These are phyloP conservation scores for Colletotrichum brevisporum DNA, from an alignment of 2,329 filamentous ascomycete genomes.

Conservation along the genomic window DNA sequence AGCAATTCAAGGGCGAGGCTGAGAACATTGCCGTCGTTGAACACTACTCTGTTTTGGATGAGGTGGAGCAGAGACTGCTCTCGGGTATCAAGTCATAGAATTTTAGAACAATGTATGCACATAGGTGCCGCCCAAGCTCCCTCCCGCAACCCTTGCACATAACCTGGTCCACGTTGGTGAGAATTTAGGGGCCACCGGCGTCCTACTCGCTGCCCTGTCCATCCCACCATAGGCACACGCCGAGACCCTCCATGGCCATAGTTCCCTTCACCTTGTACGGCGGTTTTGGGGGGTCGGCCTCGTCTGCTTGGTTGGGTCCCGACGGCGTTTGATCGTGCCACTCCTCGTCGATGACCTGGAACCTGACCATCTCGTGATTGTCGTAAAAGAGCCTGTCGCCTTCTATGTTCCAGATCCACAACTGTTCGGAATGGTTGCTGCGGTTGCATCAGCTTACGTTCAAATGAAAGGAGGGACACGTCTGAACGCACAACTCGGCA, in stretches of 20 bases:
- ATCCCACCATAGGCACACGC: conserved; percentile 77
- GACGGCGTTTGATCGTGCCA: conserved; percentile 91
- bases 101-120: conserved; percentile 34
- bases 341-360: conserved; percentile 87
- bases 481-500: conserved; percentile 78
- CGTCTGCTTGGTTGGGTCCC: conserved; percentile 73
- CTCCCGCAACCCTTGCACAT: conserved; percentile 1
- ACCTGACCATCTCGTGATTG: conserved; percentile 87
- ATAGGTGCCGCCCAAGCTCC: conserved; percentile 14
- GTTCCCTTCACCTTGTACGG: conserved; percentile 79
- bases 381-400: conserved; percentile 87
- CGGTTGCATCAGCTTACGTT: conserved; percentile 43
- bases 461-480: not conserved
- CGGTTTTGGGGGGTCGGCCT: conserved; percentile 73
- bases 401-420: conserved; percentile 88
- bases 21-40: conserved; percentile 97
- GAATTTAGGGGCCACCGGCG: conserved; percentile 9
- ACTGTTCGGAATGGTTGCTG: conserved; percentile 80
- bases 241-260: conserved; percentile 75
- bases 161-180: not conserved
- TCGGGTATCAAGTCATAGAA: conserved; percentile 61
- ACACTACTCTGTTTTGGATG: conserved; percentile 91
- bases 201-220: conserved; percentile 36
- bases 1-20: conserved; percentile 91
- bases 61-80: conserved; percentile 87